phyloP scores from a whole-genome alignment of 1,284 basidiomycete genomes.

The Athelia sp. region DNA sequence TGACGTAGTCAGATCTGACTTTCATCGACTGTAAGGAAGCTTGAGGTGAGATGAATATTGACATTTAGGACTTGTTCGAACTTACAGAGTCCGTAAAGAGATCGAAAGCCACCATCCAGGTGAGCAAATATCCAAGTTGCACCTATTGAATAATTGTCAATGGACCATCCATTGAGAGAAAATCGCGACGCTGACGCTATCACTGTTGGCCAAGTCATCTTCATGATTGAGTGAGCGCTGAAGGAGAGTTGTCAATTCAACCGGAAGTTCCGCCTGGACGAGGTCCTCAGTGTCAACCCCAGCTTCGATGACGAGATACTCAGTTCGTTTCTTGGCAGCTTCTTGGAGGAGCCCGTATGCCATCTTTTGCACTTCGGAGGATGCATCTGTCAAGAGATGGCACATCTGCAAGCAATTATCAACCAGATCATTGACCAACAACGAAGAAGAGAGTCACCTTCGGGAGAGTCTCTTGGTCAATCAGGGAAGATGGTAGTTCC shows the following conservation, averaged over 20 bases:
- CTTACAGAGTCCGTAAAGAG: conserved; percentile 83
- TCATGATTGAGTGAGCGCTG: conserved; percentile 38
- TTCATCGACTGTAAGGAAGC: conserved; percentile 60
- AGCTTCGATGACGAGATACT: conserved; percentile 80
- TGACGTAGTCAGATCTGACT: conserved; percentile 78
- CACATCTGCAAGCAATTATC: conserved; percentile 53
- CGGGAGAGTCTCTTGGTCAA: conserved; percentile 61
- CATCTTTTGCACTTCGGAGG: conserved; percentile 63
- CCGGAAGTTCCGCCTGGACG: conserved; percentile 53
- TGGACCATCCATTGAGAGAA: no score
- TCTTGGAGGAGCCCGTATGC: conserved; percentile 62
- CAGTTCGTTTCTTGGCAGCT: conserved; percentile 66
- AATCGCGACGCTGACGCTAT: no score
- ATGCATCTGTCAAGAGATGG: conserved; percentile 66
- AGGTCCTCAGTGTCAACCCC: conserved; percentile 63
- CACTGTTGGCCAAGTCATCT: no score
- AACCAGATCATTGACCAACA: no score
- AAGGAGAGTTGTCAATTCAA: conserved; percentile 63
- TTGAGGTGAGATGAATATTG: no score
- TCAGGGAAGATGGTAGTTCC: conserved; percentile 58
- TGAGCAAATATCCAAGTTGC: conserved; percentile 67
- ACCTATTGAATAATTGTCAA: conserved; percentile 24
- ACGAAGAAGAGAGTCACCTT: conserved; percentile 23
- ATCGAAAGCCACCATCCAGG: conserved; percentile 89
- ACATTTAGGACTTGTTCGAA: conserved; percentile 13